Evolutionary conservation across 2,329 filamentous ascomycete genomes (phyloP), one percentile per base, ranked within the genome.

Genomic region (Colletotrichum godetiae): DNA sequence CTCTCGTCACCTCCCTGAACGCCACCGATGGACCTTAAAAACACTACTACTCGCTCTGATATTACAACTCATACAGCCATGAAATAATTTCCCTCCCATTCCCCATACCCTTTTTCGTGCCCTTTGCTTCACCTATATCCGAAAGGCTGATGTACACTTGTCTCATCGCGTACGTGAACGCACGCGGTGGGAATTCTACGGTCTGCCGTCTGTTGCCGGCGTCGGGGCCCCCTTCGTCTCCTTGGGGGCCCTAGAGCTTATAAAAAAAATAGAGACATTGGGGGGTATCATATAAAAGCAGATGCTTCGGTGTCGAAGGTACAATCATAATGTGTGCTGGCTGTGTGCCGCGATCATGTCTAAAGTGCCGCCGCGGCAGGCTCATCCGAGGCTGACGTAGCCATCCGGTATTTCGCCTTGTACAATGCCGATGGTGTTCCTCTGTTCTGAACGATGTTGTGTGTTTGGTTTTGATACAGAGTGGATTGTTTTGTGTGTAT

Each of bases 401-500:
- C 42, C 33, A 33, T 42, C 33, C 29, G 27, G 29, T 37, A 15
- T 53, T 22, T 24, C 19, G 42, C 22, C 60, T 53, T 35, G 13
- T 52, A 33, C 8, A 49, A 24, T 10, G n/a, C 27, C 6, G n/a
- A 19, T 11, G 60, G 12, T 59, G 61, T 59, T 31, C 61, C 42
- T 29, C 24, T 22, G 7, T 19, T 33, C 12, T 63, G 42, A 52
- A 61, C 27, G 56, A 69, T 22, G 55, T 55, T 33, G 55, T 67
- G n/a, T 61, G n/a, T 61, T 60, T 49, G 29, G 2, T 46, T 60
- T 64, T 62, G 66, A 72, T 55, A 72, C 59, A 33, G 58, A 72
- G 69, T 69, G 59, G 69, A 72, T 69, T 72, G 65, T 56, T 24
- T 72, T 72, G 56, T 61, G 33, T 62, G 60, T 69, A 72, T 72